Evolutionary conservation across 177 flowering plant species (phyloP), one percentile per base, ranked within the genome.

Genomic region (Vitis hybrid): DNA sequence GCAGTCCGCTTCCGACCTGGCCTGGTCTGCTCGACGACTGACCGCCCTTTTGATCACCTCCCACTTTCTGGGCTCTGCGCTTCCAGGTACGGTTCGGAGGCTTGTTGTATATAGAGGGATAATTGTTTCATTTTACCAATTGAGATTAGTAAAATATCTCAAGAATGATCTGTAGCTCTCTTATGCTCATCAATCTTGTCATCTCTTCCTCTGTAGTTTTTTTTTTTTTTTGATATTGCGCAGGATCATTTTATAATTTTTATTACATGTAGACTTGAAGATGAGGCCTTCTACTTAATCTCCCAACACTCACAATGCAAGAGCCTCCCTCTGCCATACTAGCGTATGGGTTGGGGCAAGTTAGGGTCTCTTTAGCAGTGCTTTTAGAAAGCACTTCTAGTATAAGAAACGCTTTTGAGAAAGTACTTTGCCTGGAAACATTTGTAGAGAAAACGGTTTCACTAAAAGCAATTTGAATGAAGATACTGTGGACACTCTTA

Each of bases 91-190:
- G 39, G 84, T 71, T 78, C 67, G 72, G 90, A 73, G 83, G 77
- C 76, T 59, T 81, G 85, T 87, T 88, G 93, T 88, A 86, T 70
- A 85, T 88, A 85, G 78, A 79, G 87, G 74, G 86, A 82, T 79
- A 68, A 73, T 75, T 81, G 66, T 68, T 68, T 83, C 78, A 74
- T 20, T 67, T 74, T 55, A 69, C 66, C 71, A 31, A 71, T 77
- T 78, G 78, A 75, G 83, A 67, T 50, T 72, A 74, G 77, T 70
- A 64, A 77, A 64, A 77, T 77, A 66, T 77, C 71, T 63, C 74
- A 34, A 74, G 73, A 77, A 76, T 73, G 74, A 73, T 65, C 61
- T 77, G 75, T 80, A 74, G 78, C 80, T 67, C 69, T 73, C 71
- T 69, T 56, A 71, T 69, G 71, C 65, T 65, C 68, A 57, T 73